A percentile compares a stretch with the other conserved stretches of the same genome.
These are phyloP conservation scores for Rhypophila decipiens DNA, from an alignment of 495 filamentous ascomycete genomes.

Conservation along the genomic window DNA sequence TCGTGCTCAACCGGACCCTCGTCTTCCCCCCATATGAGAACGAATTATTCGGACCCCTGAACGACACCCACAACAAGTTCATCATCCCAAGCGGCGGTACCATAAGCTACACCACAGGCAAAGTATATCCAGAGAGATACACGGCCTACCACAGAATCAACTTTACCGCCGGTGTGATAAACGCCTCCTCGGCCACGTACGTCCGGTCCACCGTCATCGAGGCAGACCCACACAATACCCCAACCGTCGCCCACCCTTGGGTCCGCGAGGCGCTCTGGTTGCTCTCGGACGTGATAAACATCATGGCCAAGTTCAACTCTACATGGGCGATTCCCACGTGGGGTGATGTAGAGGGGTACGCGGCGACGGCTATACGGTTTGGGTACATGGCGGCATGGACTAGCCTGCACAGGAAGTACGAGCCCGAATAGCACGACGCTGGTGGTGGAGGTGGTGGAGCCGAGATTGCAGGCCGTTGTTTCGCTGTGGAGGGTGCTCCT, in stretches of 20 bases:
- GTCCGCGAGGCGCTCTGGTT: background rate
- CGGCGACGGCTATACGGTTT: background rate
- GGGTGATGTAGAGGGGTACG: background rate
- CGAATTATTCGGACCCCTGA: background rate
- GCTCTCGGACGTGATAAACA: background rate
- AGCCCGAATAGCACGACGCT: conserved; percentile 2
- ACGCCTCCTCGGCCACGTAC: background rate
- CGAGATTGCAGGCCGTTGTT: conserved; percentile 1
- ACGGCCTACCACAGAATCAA: background rate
- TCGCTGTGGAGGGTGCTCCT: background rate
- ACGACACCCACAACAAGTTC: background rate
- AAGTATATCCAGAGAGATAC: background rate
- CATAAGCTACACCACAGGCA: background rate
- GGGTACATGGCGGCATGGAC: conserved; percentile 1
- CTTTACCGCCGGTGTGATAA: background rate
- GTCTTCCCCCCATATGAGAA: background rate
- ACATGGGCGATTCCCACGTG: background rate
- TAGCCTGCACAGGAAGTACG: background rate
- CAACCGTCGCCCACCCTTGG: background rate
- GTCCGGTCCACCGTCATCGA: background rate
- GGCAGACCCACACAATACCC: background rate
- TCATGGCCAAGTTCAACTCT: background rate
- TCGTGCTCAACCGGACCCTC: background rate
- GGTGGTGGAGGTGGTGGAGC: background rate
- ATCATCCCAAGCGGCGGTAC: background rate